Base-by-base conservation (phyloP, 176 grass and related monocot species). In the Elymus sibiricus region DNA sequence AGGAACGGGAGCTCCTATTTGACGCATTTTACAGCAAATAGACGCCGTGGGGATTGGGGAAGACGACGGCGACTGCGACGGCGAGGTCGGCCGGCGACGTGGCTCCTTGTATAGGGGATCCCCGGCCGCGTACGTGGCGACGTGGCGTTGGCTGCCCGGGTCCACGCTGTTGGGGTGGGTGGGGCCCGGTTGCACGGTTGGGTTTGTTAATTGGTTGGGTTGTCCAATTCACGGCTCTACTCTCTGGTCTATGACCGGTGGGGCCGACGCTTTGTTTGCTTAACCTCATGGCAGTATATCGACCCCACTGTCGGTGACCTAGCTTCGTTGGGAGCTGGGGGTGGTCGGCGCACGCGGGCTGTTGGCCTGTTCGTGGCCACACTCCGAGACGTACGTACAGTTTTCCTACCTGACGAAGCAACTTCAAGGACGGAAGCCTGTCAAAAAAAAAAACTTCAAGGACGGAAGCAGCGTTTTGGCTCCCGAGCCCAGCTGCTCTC, bases 41-140 rank as follows among this genome's bases (percentile, higher is more conserved):
- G n/a, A n/a, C n/a, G 66, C 4, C 80, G 85, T 84, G 85, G 8
- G 80, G 80, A 19, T 58, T 58, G 55, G 19, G 38, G 47, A 7
- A n/a, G 69, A 4, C 37, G 74, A 24, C 85, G 89, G 75, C 79
- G 42, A 6, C 76, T 76, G 5, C 68, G 82, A 31, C 64, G 29
- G 29, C 29, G 2, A n/a, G 12, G 73, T 73, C 53, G 83, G 22
- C n/a, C 79, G 79, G 79, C 59, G 80, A 74, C 58, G 89, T 84
- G 76, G 89, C 76, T 11, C 7, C 27, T 80, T 87, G 81, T 84
- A 84, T 84, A 91, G 76, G 59, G 76, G 49, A 53, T 1, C 15
- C n/a, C 19, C 67, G 43, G 80, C 74, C 74, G 84, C 84, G 89
- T 83, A 12, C 66, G 74, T 87, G 89, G 80, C 75, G 89, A 84